Percentiles rank a stretch among this genome's conserved stretches.
Conservation (phyloP, 306 rosid genomes). For the Vicia sativa region DNA sequence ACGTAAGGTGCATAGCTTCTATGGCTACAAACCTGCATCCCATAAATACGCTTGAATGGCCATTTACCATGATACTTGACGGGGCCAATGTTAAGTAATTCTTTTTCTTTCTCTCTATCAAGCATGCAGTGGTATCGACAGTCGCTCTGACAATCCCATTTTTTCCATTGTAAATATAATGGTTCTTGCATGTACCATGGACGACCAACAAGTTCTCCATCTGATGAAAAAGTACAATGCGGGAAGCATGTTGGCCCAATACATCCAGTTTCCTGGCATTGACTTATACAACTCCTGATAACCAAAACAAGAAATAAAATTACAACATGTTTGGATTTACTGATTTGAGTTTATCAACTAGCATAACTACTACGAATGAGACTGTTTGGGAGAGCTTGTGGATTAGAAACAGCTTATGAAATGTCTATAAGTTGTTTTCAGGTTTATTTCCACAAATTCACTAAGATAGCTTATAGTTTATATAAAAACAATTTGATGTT, state of each 20-base stretch:
- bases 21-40: slow-evolving; percentile 70
- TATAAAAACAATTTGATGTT: background rate
- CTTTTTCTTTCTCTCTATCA: slow-evolving; percentile 69
- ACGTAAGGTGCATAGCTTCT: slow-evolving; percentile 17
- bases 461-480: background rate
- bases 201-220: slow-evolving; percentile 50
- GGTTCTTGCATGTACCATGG: slow-evolving; percentile 81
- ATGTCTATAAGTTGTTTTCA: background rate
- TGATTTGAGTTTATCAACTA: background rate
- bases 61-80: slow-evolving; percentile 90
- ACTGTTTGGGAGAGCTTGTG: background rate
- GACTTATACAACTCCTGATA: slow-evolving; percentile 59
- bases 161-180: slow-evolving; percentile 74
- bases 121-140: slow-evolving; percentile 81
- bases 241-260: slow-evolving; percentile 71
- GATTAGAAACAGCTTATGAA: background rate
- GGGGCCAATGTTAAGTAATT: slow-evolving; percentile 49
- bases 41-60: slow-evolving; percentile 76
- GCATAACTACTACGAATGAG: background rate
- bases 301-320: slow-evolving; percentile 24
- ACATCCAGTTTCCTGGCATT: slow-evolving; percentile 77
- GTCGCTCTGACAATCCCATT: slow-evolving; percentile 74
- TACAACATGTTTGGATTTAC: background rate
- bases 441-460: background rate
- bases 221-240: slow-evolving; percentile 55